phyloP scores from a whole-genome alignment of 2,329 filamentous ascomycete genomes.

The Stachybotrys chartarum region DNA sequence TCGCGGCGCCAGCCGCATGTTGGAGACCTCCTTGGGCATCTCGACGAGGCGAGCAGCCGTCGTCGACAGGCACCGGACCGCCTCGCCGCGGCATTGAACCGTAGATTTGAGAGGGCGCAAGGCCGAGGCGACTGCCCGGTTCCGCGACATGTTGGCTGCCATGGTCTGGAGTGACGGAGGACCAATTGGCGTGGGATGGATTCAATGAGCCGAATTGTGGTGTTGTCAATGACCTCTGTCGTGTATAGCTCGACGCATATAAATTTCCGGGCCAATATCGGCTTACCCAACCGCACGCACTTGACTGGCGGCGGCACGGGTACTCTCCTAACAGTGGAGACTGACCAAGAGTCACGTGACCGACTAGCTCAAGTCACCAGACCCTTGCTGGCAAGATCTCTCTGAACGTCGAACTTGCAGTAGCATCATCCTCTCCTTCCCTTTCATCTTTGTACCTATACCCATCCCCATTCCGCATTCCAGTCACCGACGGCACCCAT shows the following conservation, averaged over 20 bases:
- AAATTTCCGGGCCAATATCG: neutral
- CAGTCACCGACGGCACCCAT: slow-evolving; percentile 29
- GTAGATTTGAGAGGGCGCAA: slow-evolving; percentile 43
- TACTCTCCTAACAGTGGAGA: neutral
- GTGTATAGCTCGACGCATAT: slow-evolving; percentile 2
- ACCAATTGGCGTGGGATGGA: slow-evolving; percentile 35
- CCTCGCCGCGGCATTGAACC: slow-evolving; percentile 30
- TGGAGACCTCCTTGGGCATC: slow-evolving; percentile 53
- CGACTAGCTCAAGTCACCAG: neutral
- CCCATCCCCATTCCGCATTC: slow-evolving; percentile 1
- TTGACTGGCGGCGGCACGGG: neutral
- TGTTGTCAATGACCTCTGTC: slow-evolving; percentile 22
- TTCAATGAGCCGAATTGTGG: slow-evolving; percentile 15
- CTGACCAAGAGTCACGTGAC: neutral
- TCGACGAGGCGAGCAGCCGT: slow-evolving; percentile 43
- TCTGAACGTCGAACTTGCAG: neutral
- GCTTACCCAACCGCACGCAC: neutral
- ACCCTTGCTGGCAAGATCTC: neutral
- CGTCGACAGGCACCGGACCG: slow-evolving; percentile 42
- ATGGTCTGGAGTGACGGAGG: slow-evolving; percentile 34
- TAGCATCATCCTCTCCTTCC: slow-evolving; percentile 6
- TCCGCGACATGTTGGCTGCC: slow-evolving; percentile 54
- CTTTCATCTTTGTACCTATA: slow-evolving; percentile 9
- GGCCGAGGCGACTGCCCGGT: slow-evolving; percentile 48
- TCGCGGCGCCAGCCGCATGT: slow-evolving; percentile 60